phyloP scores from a whole-genome alignment of 2,329 filamentous ascomycete species.

The Aspergillus sp. region DNA sequence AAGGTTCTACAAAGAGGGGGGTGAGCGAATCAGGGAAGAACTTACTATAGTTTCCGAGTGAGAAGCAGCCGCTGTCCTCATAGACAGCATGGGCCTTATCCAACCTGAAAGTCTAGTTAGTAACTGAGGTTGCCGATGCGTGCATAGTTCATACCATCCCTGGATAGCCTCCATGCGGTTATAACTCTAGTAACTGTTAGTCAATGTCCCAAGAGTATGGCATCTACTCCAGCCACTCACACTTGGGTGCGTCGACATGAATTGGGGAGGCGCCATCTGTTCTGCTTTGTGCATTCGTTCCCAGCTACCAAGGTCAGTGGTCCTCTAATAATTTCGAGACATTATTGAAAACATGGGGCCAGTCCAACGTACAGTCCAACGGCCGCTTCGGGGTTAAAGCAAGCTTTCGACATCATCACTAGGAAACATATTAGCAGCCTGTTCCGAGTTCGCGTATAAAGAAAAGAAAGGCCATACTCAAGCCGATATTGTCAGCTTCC shows the following conservation, averaged over 20 bases:
- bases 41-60: conserved; percentile 36
- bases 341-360: neutral
- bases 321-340: neutral
- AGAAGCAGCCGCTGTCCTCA: conserved; percentile 44
- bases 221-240: conserved; percentile 27
- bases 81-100: conserved; percentile 46
- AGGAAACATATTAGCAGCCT: conserved; percentile 21
- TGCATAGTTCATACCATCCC: conserved; percentile 48
- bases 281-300: conserved; percentile 55
- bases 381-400: conserved; percentile 62
- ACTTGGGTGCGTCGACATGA: conserved; percentile 65
- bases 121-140: neutral
- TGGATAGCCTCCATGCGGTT: conserved; percentile 61
- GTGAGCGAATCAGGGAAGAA: neutral
- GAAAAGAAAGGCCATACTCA: conserved; percentile 42
- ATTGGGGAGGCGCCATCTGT: conserved; percentile 55
- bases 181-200: conserved; percentile 43
- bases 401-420: conserved; percentile 67
- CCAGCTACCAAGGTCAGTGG: conserved; percentile 43
- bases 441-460: neutral
- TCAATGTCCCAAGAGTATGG: neutral
- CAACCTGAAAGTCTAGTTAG: conserved; percentile 36
- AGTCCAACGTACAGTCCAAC: conserved; percentile 50
- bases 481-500: conserved; percentile 66
- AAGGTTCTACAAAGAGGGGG: neutral